A percentile compares a stretch with the other conserved stretches of the same genome.
These are phyloP conservation scores for Sporobolomyces pararoseus DNA, from an alignment of 768 basidiomycete genomes.

Conservation along the genomic window DNA sequence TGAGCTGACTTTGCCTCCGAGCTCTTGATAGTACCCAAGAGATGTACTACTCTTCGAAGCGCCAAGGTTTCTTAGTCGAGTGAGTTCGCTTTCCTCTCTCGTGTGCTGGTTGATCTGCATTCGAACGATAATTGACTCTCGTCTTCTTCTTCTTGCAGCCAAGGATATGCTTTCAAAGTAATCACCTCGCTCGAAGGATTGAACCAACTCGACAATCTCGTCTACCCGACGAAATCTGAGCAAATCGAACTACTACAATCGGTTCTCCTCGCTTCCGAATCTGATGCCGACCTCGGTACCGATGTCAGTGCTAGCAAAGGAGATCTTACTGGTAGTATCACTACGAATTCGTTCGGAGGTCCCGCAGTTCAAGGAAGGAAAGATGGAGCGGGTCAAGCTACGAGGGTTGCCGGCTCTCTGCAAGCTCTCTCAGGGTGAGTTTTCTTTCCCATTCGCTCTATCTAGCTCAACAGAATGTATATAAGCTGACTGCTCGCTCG, in stretches of 20 bases:
- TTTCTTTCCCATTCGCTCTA: not conserved
- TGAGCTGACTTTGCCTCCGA: too few species aligned
- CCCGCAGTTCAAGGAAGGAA: slow-evolving; percentile 21
- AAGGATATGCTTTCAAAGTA: slow-evolving; percentile 96
- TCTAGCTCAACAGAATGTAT: not conserved
- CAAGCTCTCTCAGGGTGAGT: slow-evolving; percentile 68
- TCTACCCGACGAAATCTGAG: slow-evolving; percentile 83
- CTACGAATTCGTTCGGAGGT: slow-evolving; percentile 47
- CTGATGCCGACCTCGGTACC: slow-evolving; percentile 77
- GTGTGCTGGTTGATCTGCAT: not conserved
- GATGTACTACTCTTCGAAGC: slow-evolving; percentile 99
- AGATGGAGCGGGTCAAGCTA: slow-evolving; percentile 63
- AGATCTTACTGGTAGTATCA: slow-evolving; percentile 31
- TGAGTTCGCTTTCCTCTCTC: slow-evolving; percentile 17
- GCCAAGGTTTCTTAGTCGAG: slow-evolving; percentile 97
- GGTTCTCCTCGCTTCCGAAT: slow-evolving; percentile 84
- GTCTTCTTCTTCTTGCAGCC: slow-evolving; percentile 16
- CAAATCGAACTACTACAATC: slow-evolving; percentile 95
- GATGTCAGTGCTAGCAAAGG: slow-evolving; percentile 65
- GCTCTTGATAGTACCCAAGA: slow-evolving; percentile 97
- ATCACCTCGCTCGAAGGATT: slow-evolving; percentile 96
- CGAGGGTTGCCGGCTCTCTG: slow-evolving; percentile 70
- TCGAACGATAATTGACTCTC: slow-evolving; percentile 1
- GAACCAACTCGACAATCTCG: slow-evolving; percentile 76
- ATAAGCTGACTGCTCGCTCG: not conserved